phyloP scores from a whole-genome alignment of 768 basidiomycete species.

The Lactarius hatsudake region DNA sequence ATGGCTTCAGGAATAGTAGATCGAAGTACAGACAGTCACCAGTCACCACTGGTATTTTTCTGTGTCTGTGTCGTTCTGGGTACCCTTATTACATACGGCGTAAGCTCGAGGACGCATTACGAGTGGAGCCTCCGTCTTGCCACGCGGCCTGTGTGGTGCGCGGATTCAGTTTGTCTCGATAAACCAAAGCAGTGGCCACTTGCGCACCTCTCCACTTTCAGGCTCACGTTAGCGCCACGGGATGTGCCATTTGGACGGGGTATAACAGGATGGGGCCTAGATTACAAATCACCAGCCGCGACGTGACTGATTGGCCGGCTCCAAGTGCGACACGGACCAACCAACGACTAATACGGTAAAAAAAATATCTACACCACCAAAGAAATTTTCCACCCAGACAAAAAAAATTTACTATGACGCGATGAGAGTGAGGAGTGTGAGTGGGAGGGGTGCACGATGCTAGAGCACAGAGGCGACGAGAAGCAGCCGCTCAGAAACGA shows the following conservation, averaged over 20 bases:
- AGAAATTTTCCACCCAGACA: background rate
- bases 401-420: background rate
- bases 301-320: background rate
- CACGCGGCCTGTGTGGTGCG: background rate
- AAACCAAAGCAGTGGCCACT: background rate
- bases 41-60: background rate
- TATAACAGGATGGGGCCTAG: background rate
- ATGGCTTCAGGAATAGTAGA: background rate
- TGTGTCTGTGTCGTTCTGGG: too few species aligned
- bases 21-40: background rate
- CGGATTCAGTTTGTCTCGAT: background rate
- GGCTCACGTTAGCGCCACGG: background rate
- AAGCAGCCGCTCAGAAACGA: slow-evolving; percentile 1
- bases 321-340: slow-evolving; percentile 13
- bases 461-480: background rate
- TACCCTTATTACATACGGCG: background rate
- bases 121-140: background rate
- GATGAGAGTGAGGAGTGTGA: background rate
- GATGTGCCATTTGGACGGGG: background rate
- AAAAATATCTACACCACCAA: slow-evolving; percentile 11
- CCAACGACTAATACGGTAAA: slow-evolving; percentile 15
- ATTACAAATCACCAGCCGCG: slow-evolving; percentile 11
- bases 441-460: background rate
- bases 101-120: background rate
- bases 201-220: slow-evolving; percentile 21